A percentile compares a stretch with the other conserved stretches of the same genome.
These are phyloP conservation scores for Scenedesmus sp. DNA, from an alignment of 163 green algal species.

Conservation along the genomic window DNA sequence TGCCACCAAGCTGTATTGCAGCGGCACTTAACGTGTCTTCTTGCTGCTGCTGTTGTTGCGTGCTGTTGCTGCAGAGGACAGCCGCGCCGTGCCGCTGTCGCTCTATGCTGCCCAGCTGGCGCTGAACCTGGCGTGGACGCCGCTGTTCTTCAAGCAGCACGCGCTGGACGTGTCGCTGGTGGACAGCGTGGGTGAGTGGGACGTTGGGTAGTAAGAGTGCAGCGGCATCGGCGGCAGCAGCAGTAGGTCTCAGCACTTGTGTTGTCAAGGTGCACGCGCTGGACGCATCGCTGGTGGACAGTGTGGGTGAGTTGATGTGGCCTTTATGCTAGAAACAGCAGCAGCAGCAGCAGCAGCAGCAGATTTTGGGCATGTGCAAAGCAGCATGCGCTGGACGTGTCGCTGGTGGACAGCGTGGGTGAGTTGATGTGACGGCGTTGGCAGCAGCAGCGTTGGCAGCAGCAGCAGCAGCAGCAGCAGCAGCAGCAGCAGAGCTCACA, in stretches of 20 bases:
- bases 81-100: slow-evolving; percentile 4
- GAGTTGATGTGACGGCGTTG: neutral
- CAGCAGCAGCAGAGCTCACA: neutral
- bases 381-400: neutral
- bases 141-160: slow-evolving; percentile 53
- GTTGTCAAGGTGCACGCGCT: neutral
- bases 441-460: neutral
- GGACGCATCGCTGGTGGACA: slow-evolving; percentile 34
- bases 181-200: slow-evolving; percentile 35
- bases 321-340: neutral
- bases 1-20: too few species aligned
- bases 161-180: slow-evolving; percentile 29
- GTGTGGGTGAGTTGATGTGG: slow-evolving; percentile 5
- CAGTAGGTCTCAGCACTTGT: neutral
- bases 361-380: neutral
- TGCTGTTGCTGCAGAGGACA: neutral
- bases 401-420: slow-evolving; percentile 47
- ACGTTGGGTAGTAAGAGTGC: neutral
- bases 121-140: slow-evolving; percentile 53
- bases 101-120: slow-evolving; percentile 51
- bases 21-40: neutral
- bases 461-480: neutral
- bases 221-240: slow-evolving; percentile 13
- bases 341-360: neutral
- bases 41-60: neutral